These are phyloP conservation scores for Boletus semigastroideus DNA, from an alignment of 1,284 basidiomycete species.

Conservation along the genomic window DNA sequence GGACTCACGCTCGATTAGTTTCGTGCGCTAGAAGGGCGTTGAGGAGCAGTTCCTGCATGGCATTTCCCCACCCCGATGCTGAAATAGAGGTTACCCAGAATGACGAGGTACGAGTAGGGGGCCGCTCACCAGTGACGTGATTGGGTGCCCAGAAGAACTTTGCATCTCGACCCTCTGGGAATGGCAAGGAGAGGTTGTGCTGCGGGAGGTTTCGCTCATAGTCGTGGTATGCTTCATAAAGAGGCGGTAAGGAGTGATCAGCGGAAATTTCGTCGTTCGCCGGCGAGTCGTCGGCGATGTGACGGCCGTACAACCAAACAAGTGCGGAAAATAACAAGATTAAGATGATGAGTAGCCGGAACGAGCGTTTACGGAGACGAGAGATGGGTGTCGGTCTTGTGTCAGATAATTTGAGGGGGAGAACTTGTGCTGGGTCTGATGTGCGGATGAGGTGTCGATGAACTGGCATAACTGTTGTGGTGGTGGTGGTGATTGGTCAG, in stretches of 20 bases:
- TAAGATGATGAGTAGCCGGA: constrained; percentile 21
- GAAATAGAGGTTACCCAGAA: background rate
- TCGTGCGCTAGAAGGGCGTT: constrained; percentile 49
- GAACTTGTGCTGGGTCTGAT: constrained; percentile 9
- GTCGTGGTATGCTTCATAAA: constrained; percentile 45
- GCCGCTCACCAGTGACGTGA: constrained; percentile 42
- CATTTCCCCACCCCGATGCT: constrained; percentile 60
- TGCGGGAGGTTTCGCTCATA: constrained; percentile 49
- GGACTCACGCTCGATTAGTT: constrained; percentile 46
- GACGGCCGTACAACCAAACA: constrained; percentile 21
- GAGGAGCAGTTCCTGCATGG: constrained; percentile 53
- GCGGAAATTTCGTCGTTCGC: constrained; percentile 1
- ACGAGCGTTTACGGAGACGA: constrained; percentile 15
- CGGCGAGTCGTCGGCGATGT: background rate
- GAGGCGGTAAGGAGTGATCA: constrained; percentile 38
- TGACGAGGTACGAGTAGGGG: background rate
- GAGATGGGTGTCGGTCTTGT: background rate
- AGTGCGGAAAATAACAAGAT: constrained; percentile 13
- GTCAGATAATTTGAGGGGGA: constrained; percentile 21
- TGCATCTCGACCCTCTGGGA: constrained; percentile 42
- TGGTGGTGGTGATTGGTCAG: constrained; percentile 1
- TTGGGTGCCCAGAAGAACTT: constrained; percentile 52
- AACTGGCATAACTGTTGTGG: constrained; percentile 12
- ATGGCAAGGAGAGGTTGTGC: constrained; percentile 40
- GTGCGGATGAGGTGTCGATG: constrained; percentile 12